These are phyloP conservation scores for Pyricularia sp. DNA, from an alignment of 2,329 filamentous ascomycete species.

Conservation along the genomic window DNA sequence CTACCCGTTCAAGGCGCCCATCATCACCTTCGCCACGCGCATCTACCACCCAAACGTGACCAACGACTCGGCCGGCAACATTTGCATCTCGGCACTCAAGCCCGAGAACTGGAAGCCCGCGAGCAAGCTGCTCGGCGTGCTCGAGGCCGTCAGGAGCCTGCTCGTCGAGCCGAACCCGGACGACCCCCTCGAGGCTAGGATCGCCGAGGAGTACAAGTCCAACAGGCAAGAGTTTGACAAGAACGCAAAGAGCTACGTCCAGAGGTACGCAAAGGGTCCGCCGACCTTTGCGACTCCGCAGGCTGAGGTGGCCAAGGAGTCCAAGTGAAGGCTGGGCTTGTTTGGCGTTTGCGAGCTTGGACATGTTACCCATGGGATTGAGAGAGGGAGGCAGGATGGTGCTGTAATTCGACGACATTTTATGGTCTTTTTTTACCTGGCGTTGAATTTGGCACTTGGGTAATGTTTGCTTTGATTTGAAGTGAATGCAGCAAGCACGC, in stretches of 20 bases:
- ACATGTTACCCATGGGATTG: neutral
- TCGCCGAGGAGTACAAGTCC: conserved; percentile 74
- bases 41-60: conserved; percentile 95
- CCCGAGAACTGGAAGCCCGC: conserved; percentile 88
- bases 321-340: neutral
- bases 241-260: conserved; percentile 64
- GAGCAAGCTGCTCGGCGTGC: conserved; percentile 64
- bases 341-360: neutral
- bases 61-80: conserved; percentile 74
- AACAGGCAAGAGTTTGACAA: conserved; percentile 63
- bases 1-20: conserved; percentile 85
- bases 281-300: conserved; percentile 20
- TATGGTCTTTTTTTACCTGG: neutral
- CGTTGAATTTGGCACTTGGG: neutral
- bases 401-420: neutral
- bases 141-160: conserved; percentile 67
- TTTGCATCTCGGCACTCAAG: conserved; percentile 80
- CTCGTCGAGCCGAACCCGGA: conserved; percentile 77
- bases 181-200: conserved; percentile 77
- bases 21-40: conserved; percentile 73
- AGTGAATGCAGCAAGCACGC: neutral
- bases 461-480: neutral
- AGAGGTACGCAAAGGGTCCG: conserved; percentile 53
- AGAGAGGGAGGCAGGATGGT: neutral
- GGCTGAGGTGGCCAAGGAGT: neutral